phyloP scores from a whole-genome alignment of 345 rosid genomes.

The Citrus inodora region DNA sequence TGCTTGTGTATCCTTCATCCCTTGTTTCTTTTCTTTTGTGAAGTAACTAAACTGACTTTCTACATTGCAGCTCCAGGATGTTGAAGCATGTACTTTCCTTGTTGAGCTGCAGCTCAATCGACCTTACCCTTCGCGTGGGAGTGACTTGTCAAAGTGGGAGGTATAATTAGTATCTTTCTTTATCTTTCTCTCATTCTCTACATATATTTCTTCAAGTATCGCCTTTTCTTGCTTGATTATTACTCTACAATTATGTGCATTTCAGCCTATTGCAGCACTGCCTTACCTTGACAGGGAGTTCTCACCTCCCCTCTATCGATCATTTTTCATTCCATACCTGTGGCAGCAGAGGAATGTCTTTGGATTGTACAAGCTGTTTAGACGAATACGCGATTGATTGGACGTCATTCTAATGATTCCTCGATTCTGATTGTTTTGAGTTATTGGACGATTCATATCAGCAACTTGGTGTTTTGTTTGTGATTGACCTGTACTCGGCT shows the following conservation, averaged over 20 bases:
- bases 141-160: conserved; percentile 90
- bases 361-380: conserved; percentile 73
- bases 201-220: background rate
- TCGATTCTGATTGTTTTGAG: background rate
- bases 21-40: background rate
- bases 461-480: background rate
- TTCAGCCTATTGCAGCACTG: conserved; percentile 72
- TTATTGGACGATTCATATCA: background rate
- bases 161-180: conserved; percentile 31
- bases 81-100: conserved; percentile 70
- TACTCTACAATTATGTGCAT: background rate
- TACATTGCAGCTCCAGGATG: conserved; percentile 56
- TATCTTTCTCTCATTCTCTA: background rate
- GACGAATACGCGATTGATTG: conserved; percentile 37
- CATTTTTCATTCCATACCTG: conserved; percentile 81
- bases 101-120: conserved; percentile 86
- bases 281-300: conserved; percentile 91
- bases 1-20: background rate
- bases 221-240: background rate
- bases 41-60: background rate
- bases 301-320: conserved; percentile 76
- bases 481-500: background rate
- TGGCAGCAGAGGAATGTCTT: conserved; percentile 90
- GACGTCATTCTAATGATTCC: background rate
- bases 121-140: conserved; percentile 69